Conservation (phyloP, 805 yeast species). For the Peterozyma toletana region DNA sequence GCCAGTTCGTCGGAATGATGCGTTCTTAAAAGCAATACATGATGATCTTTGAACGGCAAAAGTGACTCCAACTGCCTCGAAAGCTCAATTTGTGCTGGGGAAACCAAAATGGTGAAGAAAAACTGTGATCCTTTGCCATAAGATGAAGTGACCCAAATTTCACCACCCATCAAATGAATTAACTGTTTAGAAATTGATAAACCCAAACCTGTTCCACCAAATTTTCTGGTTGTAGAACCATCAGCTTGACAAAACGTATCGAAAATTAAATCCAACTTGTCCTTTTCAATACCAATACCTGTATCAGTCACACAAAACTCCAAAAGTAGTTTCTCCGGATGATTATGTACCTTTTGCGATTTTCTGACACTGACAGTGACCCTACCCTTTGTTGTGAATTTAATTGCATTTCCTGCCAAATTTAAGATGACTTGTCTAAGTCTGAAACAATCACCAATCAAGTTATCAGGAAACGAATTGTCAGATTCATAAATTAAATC, state of each 20-base stretch:
- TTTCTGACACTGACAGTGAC: slow-evolving; percentile 71
- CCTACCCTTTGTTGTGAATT: slow-evolving; percentile 77
- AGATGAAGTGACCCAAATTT: slow-evolving; percentile 80
- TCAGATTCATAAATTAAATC: slow-evolving; percentile 78
- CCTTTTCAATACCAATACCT: slow-evolving; percentile 84
- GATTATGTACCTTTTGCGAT: slow-evolving; percentile 25
- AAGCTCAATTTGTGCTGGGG: slow-evolving; percentile 59
- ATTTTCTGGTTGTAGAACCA: slow-evolving; percentile 87
- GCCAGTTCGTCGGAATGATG: slow-evolving; percentile 47
- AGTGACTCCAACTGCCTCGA: slow-evolving; percentile 61
- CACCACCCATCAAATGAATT: slow-evolving; percentile 90
- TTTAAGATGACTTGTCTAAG: slow-evolving; percentile 81
- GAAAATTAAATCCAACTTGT: slow-evolving; percentile 76
- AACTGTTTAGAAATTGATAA: slow-evolving; percentile 81
- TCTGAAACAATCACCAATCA: slow-evolving; percentile 86
- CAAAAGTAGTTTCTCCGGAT: slow-evolving; percentile 46
- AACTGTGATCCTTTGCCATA: slow-evolving; percentile 80
- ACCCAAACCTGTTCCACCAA: slow-evolving; percentile 91
- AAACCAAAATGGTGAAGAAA: slow-evolving; percentile 73
- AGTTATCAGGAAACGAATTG: slow-evolving; percentile 78
- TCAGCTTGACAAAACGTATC: slow-evolving; percentile 92
- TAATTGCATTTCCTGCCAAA: slow-evolving; percentile 84
- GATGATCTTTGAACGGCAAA: slow-evolving; percentile 65
- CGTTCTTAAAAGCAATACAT: slow-evolving; percentile 63
- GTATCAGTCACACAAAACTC: slow-evolving; percentile 88